A percentile compares a stretch with the other conserved stretches of the same genome.
These are phyloP conservation scores for Ceratorhiza oryzae-sativae DNA, from an alignment of 1,284 basidiomycete genomes.

Conservation along the genomic window DNA sequence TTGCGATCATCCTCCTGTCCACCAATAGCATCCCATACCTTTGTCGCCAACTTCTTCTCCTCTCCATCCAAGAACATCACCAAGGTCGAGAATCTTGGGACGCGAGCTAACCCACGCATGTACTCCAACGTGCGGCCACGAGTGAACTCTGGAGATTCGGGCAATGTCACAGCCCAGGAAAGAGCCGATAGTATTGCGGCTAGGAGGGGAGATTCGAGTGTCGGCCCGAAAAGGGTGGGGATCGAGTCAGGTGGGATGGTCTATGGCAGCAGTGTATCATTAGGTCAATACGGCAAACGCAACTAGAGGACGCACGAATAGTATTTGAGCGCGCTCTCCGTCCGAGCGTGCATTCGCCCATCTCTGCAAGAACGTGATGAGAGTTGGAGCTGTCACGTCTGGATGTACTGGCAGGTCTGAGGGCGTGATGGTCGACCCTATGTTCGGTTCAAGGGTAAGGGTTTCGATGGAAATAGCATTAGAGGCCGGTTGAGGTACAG, in stretches of 20 bases:
- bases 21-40: slow-evolving; percentile 28
- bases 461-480: neutral
- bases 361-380: slow-evolving; percentile 59
- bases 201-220: slow-evolving; percentile 68
- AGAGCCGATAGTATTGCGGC: slow-evolving; percentile 63
- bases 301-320: slow-evolving; percentile 5
- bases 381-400: slow-evolving; percentile 52
- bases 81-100: slow-evolving; percentile 68
- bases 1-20: neutral
- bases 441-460: neutral
- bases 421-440: slow-evolving; percentile 52
- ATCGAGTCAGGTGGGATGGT: slow-evolving; percentile 61
- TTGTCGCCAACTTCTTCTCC: slow-evolving; percentile 54
- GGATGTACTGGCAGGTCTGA: slow-evolving; percentile 66
- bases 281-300: neutral
- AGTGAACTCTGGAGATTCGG: neutral
- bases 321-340: slow-evolving; percentile 1
- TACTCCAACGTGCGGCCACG: slow-evolving; percentile 55
- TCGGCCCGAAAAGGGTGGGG: slow-evolving; percentile 66
- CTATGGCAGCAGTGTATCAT: slow-evolving; percentile 48
- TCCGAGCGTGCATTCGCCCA: slow-evolving; percentile 44
- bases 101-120: slow-evolving; percentile 59
- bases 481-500: neutral
- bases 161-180: slow-evolving; percentile 49
- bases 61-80: slow-evolving; percentile 64